phyloP scores from a whole-genome alignment of 2,329 filamentous ascomycete species.

The Fusarium hainanense region DNA sequence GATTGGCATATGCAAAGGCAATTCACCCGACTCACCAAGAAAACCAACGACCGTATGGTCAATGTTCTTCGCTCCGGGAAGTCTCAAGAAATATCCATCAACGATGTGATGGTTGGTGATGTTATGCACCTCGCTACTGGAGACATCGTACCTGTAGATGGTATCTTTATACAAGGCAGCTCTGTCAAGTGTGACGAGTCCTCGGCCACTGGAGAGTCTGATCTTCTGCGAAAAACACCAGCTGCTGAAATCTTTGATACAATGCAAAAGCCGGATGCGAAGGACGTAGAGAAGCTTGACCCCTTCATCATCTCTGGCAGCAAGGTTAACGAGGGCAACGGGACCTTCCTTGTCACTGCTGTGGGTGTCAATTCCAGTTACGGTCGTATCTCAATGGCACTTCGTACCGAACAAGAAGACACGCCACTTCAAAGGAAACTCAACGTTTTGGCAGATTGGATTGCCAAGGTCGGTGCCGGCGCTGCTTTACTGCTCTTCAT shows the following conservation, averaged over 20 bases:
- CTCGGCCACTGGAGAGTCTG: slow-evolving; percentile 78
- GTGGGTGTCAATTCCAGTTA: slow-evolving; percentile 66
- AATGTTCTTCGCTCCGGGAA: slow-evolving; percentile 76
- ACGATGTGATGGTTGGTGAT: slow-evolving; percentile 76
- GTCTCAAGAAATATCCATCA: slow-evolving; percentile 70
- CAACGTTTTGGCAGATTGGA: slow-evolving; percentile 48
- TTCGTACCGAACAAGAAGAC: slow-evolving; percentile 62
- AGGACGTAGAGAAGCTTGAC: slow-evolving; percentile 63
- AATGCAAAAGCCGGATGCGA: slow-evolving; percentile 57
- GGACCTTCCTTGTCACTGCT: slow-evolving; percentile 65
- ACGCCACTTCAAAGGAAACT: slow-evolving; percentile 68
- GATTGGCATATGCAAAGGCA: slow-evolving; percentile 77
- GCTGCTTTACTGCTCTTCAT: slow-evolving; percentile 80
- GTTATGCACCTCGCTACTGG: slow-evolving; percentile 76
- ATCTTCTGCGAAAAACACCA: slow-evolving; percentile 74
- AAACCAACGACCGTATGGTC: slow-evolving; percentile 73
- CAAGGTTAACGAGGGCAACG: slow-evolving; percentile 65
- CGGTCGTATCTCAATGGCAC: slow-evolving; percentile 67
- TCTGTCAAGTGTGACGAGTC: slow-evolving; percentile 75
- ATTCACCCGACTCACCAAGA: slow-evolving; percentile 70
- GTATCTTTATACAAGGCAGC: slow-evolving; percentile 70
- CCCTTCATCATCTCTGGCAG: slow-evolving; percentile 72
- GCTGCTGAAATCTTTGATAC: slow-evolving; percentile 68
- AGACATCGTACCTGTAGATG: slow-evolving; percentile 77
- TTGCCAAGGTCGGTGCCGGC: slow-evolving; percentile 64